Evolutionary conservation across 2,329 filamentous ascomycete genomes (phyloP).

Genomic region (Talaromyces rugulosus): DNA sequence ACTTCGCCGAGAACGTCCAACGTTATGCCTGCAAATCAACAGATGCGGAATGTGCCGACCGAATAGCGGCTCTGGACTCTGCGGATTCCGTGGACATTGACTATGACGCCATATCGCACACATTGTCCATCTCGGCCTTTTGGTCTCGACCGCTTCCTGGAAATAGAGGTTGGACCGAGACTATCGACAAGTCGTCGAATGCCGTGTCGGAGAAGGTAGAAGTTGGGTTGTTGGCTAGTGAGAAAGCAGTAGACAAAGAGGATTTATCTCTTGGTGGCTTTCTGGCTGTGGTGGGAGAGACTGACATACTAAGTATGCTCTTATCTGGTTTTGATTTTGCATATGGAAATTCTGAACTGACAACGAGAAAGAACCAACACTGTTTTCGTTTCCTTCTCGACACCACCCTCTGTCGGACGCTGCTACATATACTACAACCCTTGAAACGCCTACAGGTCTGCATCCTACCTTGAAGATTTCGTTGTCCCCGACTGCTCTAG

Average conservation of each 20-base stretch:
- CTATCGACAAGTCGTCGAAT: conserved; percentile 27
- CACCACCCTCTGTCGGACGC: conserved; percentile 58
- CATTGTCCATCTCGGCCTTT: conserved; percentile 60
- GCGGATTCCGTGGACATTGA: conserved; percentile 72
- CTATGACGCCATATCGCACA: conserved; percentile 65
- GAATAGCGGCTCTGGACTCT: conserved; percentile 43
- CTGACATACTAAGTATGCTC: conserved; percentile 58
- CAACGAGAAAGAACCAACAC: conserved; percentile 55
- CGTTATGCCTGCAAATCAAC: conserved; percentile 48
- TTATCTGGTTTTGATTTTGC: background rate
- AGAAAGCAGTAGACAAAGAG: conserved; percentile 57
- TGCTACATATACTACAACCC: conserved; percentile 58
- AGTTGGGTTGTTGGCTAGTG: conserved; percentile 70
- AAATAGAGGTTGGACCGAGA: conserved; percentile 45
- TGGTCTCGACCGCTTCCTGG: conserved; percentile 47
- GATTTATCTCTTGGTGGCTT: conserved; percentile 76
- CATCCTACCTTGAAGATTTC: conserved; percentile 74
- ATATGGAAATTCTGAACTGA: conserved; percentile 10
- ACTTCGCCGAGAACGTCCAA: conserved; percentile 53
- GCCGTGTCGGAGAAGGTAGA: conserved; percentile 58
- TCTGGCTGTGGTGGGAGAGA: conserved; percentile 72
- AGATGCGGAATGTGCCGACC: conserved; percentile 48
- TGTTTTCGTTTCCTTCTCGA: conserved; percentile 80
- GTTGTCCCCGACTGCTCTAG: conserved; percentile 48
- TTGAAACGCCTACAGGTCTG: conserved; percentile 70